These are phyloP conservation scores for Colletotrichum australisinense DNA, from an alignment of 2,329 filamentous ascomycete species.

Conservation along the genomic window DNA sequence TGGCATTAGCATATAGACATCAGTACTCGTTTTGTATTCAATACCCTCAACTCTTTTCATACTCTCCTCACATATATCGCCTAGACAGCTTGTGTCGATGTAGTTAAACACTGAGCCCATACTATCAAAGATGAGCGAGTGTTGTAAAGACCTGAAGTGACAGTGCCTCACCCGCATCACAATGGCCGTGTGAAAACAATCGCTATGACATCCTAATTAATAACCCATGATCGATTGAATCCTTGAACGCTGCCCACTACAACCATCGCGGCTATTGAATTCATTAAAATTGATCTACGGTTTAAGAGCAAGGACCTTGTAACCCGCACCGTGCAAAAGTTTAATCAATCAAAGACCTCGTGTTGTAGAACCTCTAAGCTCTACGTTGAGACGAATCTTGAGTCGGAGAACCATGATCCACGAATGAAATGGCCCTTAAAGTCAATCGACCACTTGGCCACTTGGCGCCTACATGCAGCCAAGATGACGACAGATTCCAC, in stretches of 20 bases:
- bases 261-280: neutral
- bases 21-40: neutral
- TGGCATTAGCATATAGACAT: constrained; percentile 1
- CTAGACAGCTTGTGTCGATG: no score
- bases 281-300: neutral
- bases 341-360: neutral
- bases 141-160: no score
- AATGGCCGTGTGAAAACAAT: neutral
- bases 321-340: no score
- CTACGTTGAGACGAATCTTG: neutral
- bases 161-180: no score
- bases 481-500: no score
- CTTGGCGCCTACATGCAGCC: no score
- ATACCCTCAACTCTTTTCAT: neutral
- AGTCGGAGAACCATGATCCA: neutral
- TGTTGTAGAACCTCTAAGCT: neutral
- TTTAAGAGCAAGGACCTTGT: neutral
- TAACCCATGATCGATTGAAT: no score
- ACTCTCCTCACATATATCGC: neutral
- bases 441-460: neutral
- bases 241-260: no score
- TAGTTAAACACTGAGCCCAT: no score
- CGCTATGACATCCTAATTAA: neutral
- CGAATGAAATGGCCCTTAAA: neutral
- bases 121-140: no score